Percentiles rank a stretch among this genome's conserved stretches.
Evolutionary conservation across 805 yeast species (phyloP).

Genomic region (Candida awuae): DNA sequence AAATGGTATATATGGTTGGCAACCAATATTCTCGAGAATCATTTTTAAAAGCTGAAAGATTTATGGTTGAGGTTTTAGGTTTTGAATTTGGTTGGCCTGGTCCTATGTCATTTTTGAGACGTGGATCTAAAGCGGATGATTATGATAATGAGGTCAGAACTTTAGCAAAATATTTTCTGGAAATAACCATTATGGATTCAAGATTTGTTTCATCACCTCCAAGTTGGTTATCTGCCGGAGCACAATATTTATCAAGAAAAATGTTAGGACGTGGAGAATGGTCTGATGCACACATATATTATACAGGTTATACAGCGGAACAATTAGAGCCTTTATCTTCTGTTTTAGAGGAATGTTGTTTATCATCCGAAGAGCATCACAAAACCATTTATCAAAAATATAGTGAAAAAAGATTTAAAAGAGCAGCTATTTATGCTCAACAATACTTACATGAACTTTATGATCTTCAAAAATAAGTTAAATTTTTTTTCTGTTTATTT

Average conservation of each 20-base stretch:
- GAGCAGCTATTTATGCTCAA: slow-evolving; percentile 70
- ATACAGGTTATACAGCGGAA: slow-evolving; percentile 82
- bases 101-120: slow-evolving; percentile 81
- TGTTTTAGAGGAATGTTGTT: slow-evolving; percentile 60
- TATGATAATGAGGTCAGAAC: slow-evolving; percentile 79
- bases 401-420: slow-evolving; percentile 73
- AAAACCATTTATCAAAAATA: slow-evolving; percentile 85
- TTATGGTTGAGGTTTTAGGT: slow-evolving; percentile 59
- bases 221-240: slow-evolving; percentile 72
- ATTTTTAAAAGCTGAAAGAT: slow-evolving; percentile 74
- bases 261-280: slow-evolving; percentile 71
- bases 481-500: neutral
- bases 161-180: slow-evolving; percentile 78
- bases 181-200: slow-evolving; percentile 67
- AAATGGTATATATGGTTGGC: slow-evolving; percentile 79
- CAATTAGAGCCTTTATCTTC: slow-evolving; percentile 80
- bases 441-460: slow-evolving; percentile 33
- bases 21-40: slow-evolving; percentile 71
- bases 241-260: slow-evolving; percentile 72
- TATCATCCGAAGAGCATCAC: slow-evolving; percentile 52
- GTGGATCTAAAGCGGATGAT: slow-evolving; percentile 86
- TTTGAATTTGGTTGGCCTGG: slow-evolving; percentile 80
- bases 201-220: slow-evolving; percentile 65
- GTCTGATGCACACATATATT: slow-evolving; percentile 81
- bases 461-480: neutral